Percentiles rank a stretch among this genome's conserved stretches.
Evolutionary conservation across 2,329 filamentous ascomycete genomes (phyloP).

Genomic region (Alternaria angustiovoidea): DNA sequence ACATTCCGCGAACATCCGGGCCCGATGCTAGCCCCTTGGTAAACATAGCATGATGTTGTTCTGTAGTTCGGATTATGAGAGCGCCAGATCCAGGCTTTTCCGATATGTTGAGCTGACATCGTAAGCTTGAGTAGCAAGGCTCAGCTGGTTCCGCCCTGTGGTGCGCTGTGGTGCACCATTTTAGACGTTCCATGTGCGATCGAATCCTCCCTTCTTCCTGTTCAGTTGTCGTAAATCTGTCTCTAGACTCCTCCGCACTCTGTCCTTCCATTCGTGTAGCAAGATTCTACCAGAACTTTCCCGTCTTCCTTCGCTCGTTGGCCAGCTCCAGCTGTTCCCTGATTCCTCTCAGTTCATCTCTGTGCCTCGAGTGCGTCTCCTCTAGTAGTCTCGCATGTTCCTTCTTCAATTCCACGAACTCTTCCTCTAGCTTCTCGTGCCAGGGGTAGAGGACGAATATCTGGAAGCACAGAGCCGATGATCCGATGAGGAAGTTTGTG

Average conservation of each 20-base stretch:
- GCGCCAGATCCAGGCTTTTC: background rate
- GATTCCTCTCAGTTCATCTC: conserved; percentile 30
- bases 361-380: conserved; percentile 30
- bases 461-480: conserved; percentile 71
- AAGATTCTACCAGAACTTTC: conserved; percentile 14
- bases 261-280: background rate
- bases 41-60: background rate
- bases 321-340: conserved; percentile 31
- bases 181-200: background rate
- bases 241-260: background rate
- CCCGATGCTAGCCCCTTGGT: background rate
- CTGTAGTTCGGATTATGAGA: too few species aligned
- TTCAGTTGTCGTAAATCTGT: background rate
- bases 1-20: background rate
- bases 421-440: conserved; percentile 71
- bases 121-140: background rate
- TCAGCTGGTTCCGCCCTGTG: background rate
- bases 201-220: background rate
- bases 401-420: conserved; percentile 66
- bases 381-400: conserved; percentile 58
- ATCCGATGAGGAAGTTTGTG: conserved; percentile 72
- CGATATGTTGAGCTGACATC: background rate
- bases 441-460: conserved; percentile 75
- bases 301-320: conserved; percentile 20
- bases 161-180: background rate